Percentiles rank a stretch among this genome's conserved stretches.
These are phyloP conservation scores for Avena insularis DNA, from an alignment of 176 grass and related monocot species.

Conservation along the genomic window DNA sequence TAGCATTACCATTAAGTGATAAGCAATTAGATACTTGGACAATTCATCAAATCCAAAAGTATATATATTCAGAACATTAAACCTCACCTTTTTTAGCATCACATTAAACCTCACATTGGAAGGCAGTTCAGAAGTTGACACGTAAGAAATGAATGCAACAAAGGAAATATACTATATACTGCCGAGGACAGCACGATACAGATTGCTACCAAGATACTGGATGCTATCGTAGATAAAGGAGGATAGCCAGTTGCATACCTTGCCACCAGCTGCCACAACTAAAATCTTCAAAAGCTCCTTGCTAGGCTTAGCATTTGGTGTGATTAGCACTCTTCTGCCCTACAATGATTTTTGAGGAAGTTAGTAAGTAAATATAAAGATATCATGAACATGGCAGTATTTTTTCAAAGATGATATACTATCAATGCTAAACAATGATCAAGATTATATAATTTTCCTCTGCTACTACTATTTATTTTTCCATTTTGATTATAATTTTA, in stretches of 20 bases:
- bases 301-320: conserved; percentile 72
- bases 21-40: not conserved
- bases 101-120: not conserved
- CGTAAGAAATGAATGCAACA: conserved; percentile 26
- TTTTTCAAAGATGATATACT: conserved; percentile 10
- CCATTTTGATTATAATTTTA: conserved; percentile 25
- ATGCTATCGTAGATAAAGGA: not conserved
- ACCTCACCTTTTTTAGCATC: not conserved
- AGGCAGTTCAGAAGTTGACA: not conserved
- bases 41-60: conserved; percentile 4
- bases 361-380: conserved; percentile 17
- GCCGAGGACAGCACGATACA: not conserved
- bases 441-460: conserved; percentile 34
- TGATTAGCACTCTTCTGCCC: conserved; percentile 81
- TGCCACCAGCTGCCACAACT: conserved; percentile 71
- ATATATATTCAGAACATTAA: conserved; percentile 33
- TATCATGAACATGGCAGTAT: not conserved
- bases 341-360: conserved; percentile 46
- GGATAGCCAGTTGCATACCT: conserved; percentile 58
- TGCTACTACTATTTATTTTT: not conserved
- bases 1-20: not conserved
- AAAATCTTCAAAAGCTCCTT: conserved; percentile 77
- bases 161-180: conserved; percentile 26
- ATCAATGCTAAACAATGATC: conserved; percentile 24
- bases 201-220: not conserved